Evolutionary conservation across 495 filamentous ascomycete species (phyloP).

Genomic region (Pyrenula aspistea): DNA sequence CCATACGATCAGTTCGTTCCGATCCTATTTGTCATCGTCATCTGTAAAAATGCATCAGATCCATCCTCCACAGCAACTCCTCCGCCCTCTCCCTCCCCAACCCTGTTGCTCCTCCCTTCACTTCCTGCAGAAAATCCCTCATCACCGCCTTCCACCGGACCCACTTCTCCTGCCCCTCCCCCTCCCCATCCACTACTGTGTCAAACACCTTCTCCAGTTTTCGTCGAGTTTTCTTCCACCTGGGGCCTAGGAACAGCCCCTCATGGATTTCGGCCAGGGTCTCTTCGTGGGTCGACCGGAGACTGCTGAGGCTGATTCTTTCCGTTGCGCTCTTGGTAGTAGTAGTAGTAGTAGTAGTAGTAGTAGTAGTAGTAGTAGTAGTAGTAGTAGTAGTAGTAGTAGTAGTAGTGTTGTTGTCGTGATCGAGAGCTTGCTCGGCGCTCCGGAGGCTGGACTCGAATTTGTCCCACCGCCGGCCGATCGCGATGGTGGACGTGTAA

Average conservation of each 20-base stretch:
- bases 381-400: too few relatives aligned
- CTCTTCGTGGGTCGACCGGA: not conserved
- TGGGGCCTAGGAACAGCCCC: not conserved
- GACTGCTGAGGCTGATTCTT: not conserved
- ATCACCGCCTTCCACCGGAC: not conserved
- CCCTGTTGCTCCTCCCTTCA: not conserved
- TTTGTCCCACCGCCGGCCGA: slow-evolving; percentile 54
- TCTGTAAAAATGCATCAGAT: not conserved
- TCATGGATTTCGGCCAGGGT: not conserved
- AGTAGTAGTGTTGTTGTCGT: slow-evolving; percentile 21
- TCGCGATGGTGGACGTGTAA: slow-evolving; percentile 68
- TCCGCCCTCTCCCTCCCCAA: not conserved
- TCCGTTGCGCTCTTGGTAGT: not conserved
- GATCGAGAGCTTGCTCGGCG: slow-evolving; percentile 46
- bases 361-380: too few relatives aligned
- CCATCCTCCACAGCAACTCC: not conserved
- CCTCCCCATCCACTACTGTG: not conserved
- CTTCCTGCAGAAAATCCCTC: not conserved
- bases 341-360: too few relatives aligned
- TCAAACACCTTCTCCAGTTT: not conserved
- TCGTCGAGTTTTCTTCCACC: not conserved
- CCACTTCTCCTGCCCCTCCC: not conserved
- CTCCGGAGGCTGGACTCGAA: slow-evolving; percentile 54
- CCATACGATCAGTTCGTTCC: too few relatives aligned
- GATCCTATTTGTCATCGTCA: not conserved